Conservation (phyloP, 1,284 basidiomycete species). For the Rhodotorula sp. region DNA sequence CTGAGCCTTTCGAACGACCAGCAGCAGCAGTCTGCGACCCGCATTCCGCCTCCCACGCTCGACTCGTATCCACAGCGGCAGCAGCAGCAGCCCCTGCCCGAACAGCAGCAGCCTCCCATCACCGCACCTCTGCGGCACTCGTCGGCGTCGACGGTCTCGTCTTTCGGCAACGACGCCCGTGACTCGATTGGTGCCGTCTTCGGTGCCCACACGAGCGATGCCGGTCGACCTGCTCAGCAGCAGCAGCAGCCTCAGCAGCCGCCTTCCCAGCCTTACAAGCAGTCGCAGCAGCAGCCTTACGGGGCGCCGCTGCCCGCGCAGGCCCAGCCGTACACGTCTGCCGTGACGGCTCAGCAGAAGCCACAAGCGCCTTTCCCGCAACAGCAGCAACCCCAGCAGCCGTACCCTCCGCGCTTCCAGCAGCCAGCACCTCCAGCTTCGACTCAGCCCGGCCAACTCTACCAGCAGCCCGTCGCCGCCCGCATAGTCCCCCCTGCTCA, state of each 20-base stretch:
- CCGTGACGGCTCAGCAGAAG: slow-evolving; percentile 9
- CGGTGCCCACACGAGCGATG: slow-evolving; percentile 16
- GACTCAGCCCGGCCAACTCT: slow-evolving; percentile 36
- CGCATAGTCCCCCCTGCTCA: slow-evolving; percentile 18
- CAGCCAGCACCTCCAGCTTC: not conserved
- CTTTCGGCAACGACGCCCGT: slow-evolving; percentile 26
- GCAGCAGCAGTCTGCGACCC: slow-evolving; percentile 1
- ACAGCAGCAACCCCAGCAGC: slow-evolving; percentile 28
- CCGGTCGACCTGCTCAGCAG: not conserved
- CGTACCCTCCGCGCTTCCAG: slow-evolving; percentile 31
- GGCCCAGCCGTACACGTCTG: slow-evolving; percentile 20
- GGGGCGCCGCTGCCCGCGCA: slow-evolving; percentile 12
- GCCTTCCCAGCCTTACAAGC: slow-evolving; percentile 26
- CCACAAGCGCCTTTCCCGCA: not conserved
- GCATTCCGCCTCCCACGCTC: slow-evolving; percentile 22
- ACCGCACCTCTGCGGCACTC: slow-evolving; percentile 23
- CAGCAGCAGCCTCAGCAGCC: slow-evolving; percentile 3
- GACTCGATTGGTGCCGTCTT: slow-evolving; percentile 32
- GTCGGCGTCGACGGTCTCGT: slow-evolving; percentile 28
- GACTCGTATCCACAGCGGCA: slow-evolving; percentile 10
- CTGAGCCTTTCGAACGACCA: slow-evolving; percentile 17
- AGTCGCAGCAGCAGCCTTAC: slow-evolving; percentile 33
- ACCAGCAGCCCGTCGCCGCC: slow-evolving; percentile 24
- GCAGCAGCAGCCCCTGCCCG: slow-evolving; percentile 10
- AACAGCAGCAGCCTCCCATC: not conserved